Evolutionary conservation across 2,329 filamentous ascomycete genomes (phyloP).

Genomic region (Pleurostoma richardsiae): DNA sequence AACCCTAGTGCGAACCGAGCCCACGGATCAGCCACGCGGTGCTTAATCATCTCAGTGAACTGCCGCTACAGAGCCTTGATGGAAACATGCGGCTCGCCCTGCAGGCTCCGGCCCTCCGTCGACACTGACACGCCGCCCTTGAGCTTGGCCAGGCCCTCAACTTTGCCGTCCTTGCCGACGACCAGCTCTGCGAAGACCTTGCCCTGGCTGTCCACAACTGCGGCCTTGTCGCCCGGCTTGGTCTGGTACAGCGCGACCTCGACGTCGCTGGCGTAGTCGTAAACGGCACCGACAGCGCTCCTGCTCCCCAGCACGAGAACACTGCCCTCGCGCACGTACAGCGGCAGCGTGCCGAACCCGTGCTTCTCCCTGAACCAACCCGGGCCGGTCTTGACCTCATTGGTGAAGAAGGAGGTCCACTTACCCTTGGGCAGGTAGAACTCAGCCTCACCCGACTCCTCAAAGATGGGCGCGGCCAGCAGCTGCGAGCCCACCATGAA

Average conservation of each 20-base stretch:
- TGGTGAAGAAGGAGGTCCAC: constrained; percentile 39
- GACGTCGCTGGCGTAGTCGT: neutral
- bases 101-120: neutral
- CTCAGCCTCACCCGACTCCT: constrained; percentile 54
- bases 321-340: constrained; percentile 46
- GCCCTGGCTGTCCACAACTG: constrained; percentile 6
- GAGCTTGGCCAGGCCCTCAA: neutral
- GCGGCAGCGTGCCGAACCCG: constrained; percentile 47
- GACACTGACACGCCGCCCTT: neutral
- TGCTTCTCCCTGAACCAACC: constrained; percentile 56
- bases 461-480: constrained; percentile 57
- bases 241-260: constrained; percentile 5
- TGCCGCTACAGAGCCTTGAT: neutral
- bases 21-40: too few species aligned
- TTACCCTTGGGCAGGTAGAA: constrained; percentile 51
- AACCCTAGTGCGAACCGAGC: too few species aligned
- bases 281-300: neutral
- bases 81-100: neutral
- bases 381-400: constrained; percentile 40
- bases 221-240: constrained; percentile 4
- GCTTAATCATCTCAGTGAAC: too few species aligned
- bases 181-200: neutral
- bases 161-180: neutral
- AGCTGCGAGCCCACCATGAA: constrained; percentile 63
- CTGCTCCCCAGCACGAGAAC: neutral